Base-by-base conservation (phyloP, 768 basidiomycete species). In the Rhizopogon sp. region DNA sequence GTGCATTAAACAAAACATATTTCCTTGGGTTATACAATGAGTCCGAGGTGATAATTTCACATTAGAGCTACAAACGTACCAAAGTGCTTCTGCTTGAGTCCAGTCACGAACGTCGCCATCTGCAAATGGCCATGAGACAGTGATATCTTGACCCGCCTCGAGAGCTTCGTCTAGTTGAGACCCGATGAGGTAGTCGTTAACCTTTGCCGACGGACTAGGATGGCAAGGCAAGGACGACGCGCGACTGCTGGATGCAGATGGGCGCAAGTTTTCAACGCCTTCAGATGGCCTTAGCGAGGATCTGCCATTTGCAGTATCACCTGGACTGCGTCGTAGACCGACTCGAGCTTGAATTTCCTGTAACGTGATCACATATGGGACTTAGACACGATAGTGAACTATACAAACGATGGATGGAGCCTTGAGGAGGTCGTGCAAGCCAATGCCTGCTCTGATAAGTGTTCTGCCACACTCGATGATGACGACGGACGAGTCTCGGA, bases 21-120 rank as follows among this genome's bases (percentile, higher is more conserved):
- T 94, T 94, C 90, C 93, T 95, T 72, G 35, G 25, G 52, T 37
- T 45, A 28, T 44, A 59, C 43, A 49, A 44, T 57, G 33, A 46
- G 44, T n/a, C n/a, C 20, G 22, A 37, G 47, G 47, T 35, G 35
- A 37, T 8, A 22, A 16, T 5, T 10, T n/a, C 35, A 49, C 2
- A 8, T 16, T 39, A 52, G 10, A n/a, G 50, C 39, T 31, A n/a
- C 46, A 37, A 47, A 72, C 84, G 49, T 66, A 93, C 93, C 93
- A 93, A 50, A 97, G 75, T 0, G 92, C 94, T 67, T 96, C 93
- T 16, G 90, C 88, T 60, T 92, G 91, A 17, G 75, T 78, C 84
- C 86, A 96, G 65, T 95, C 88, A 14, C 72, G 76, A 55, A 95
- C 74, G 61, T 82, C 79, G 3, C 83, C 87, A 28, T 87, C 80